Percentiles rank a stretch among this genome's conserved stretches.
These are phyloP conservation scores for Sphagnum fallax DNA, from an alignment of 228 moss, liverwort and hornwort species.

Conservation along the genomic window DNA sequence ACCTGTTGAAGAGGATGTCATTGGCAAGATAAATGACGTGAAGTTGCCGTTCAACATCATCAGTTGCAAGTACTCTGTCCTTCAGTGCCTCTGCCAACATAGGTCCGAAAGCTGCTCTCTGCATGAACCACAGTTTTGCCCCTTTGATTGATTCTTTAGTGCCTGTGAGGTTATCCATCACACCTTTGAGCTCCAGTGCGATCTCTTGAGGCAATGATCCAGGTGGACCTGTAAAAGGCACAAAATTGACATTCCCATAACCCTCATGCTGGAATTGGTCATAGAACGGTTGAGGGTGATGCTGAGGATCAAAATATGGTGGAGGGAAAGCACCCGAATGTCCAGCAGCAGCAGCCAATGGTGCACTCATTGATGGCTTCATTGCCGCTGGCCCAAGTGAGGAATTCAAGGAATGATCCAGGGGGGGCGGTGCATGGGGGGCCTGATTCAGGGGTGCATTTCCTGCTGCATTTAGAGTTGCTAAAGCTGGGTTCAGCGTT, in stretches of 20 bases:
- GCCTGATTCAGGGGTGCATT: slow-evolving; percentile 18
- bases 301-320: slow-evolving; percentile 56
- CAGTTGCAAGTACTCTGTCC: slow-evolving; percentile 69
- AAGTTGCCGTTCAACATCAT: slow-evolving; percentile 94
- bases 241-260: slow-evolving; percentile 56
- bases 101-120: slow-evolving; percentile 69
- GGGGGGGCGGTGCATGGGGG: slow-evolving; percentile 24
- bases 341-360: slow-evolving; percentile 27
- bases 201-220: slow-evolving; percentile 71
- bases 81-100: slow-evolving; percentile 75
- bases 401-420: slow-evolving; percentile 59
- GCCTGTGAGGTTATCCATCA: slow-evolving; percentile 77
- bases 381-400: slow-evolving; percentile 24
- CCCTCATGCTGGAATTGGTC: slow-evolving; percentile 80
- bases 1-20: slow-evolving; percentile 96
- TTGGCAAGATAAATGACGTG: slow-evolving; percentile 88
- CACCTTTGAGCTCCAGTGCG: slow-evolving; percentile 62
- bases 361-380: slow-evolving; percentile 28
- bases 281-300: slow-evolving; percentile 77
- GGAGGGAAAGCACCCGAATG: slow-evolving; percentile 36
- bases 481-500: slow-evolving; percentile 58
- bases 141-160: slow-evolving; percentile 91
- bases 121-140: slow-evolving; percentile 96
- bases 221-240: slow-evolving; percentile 37
- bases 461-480: slow-evolving; percentile 46